A percentile compares a stretch with the other conserved stretches of the same genome.
Evolutionary conservation across 2,329 filamentous ascomycete genomes (phyloP).

Genomic region (Penicillium sumatraense): DNA sequence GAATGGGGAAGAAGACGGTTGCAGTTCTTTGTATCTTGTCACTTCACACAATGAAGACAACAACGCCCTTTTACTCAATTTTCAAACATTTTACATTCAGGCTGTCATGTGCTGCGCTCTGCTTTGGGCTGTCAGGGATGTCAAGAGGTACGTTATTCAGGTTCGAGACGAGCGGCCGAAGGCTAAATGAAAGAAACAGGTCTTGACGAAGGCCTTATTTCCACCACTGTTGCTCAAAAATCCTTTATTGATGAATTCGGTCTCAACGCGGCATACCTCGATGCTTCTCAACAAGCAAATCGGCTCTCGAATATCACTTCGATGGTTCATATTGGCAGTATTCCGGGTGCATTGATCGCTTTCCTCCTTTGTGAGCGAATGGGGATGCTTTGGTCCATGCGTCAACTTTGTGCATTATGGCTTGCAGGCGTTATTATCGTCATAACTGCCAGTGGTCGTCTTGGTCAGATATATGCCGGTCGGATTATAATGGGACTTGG

Average conservation of each 20-base stretch:
- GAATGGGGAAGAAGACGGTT: neutral
- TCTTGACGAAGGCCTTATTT: constrained; percentile 28
- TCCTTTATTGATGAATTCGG: constrained; percentile 24
- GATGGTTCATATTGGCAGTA: constrained; percentile 46
- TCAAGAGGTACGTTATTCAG: constrained; percentile 15
- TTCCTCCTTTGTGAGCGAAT: constrained; percentile 33
- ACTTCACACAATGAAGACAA: neutral
- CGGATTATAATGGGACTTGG: constrained; percentile 39
- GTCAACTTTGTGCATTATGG: constrained; percentile 27
- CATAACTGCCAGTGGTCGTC: constrained; percentile 35
- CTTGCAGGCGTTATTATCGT: constrained; percentile 35
- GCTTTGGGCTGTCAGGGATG: constrained; percentile 20
- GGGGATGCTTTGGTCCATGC: constrained; percentile 31
- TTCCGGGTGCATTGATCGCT: constrained; percentile 40
- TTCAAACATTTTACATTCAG: constrained; percentile 7
- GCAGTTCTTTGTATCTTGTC: neutral
- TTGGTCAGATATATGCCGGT: constrained; percentile 36
- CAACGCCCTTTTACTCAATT: neutral
- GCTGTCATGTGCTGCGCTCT: constrained; percentile 16
- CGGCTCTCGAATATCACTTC: constrained; percentile 43
- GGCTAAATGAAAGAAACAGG: constrained; percentile 10
- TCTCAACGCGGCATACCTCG: constrained; percentile 10
- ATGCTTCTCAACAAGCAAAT: constrained; percentile 31
- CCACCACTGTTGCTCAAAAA: constrained; percentile 23
- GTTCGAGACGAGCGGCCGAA: neutral